Evolutionary conservation across 1,284 basidiomycete genomes (phyloP).

Genomic region (Sanghuangporus weigelae): DNA sequence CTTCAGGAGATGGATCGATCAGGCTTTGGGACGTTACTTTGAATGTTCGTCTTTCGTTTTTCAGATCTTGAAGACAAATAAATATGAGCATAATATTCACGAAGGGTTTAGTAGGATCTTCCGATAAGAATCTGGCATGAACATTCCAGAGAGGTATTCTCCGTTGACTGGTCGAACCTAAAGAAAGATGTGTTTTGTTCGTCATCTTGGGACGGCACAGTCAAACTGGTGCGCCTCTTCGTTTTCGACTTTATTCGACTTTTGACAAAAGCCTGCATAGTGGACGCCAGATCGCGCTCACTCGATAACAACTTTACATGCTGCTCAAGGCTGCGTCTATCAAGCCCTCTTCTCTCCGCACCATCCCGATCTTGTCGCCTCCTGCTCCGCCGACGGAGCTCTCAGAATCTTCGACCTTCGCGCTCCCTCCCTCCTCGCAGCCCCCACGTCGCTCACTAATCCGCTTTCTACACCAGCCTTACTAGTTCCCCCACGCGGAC

Average conservation of each 20-base stretch:
- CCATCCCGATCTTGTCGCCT: slow-evolving; percentile 74
- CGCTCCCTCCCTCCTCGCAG: slow-evolving; percentile 36
- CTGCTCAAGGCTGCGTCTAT: slow-evolving; percentile 84
- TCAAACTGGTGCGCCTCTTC: slow-evolving; percentile 70
- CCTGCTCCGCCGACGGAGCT: slow-evolving; percentile 83
- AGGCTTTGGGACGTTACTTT: slow-evolving; percentile 89
- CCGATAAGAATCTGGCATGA: slow-evolving; percentile 93
- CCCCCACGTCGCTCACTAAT: slow-evolving; percentile 17
- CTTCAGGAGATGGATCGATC: slow-evolving; percentile 88
- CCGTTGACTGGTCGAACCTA: slow-evolving; percentile 96
- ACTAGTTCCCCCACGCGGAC: slow-evolving; percentile 21
- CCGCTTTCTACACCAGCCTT: slow-evolving; percentile 17
- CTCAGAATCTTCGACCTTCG: slow-evolving; percentile 80
- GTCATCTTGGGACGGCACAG: slow-evolving; percentile 87
- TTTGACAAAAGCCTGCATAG: slow-evolving; percentile 35
- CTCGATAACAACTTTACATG: slow-evolving; percentile 77
- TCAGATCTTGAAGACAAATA: not conserved
- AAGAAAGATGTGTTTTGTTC: slow-evolving; percentile 89
- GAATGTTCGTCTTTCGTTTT: slow-evolving; percentile 45
- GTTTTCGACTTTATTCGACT: not conserved
- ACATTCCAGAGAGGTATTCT: slow-evolving; percentile 88
- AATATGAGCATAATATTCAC: slow-evolving; percentile 19
- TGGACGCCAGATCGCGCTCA: slow-evolving; percentile 82
- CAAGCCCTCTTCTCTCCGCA: slow-evolving; percentile 90
- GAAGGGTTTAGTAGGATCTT: slow-evolving; percentile 56